Evolutionary conservation across 768 basidiomycete species (phyloP).

Genomic region (Suillus sp.): DNA sequence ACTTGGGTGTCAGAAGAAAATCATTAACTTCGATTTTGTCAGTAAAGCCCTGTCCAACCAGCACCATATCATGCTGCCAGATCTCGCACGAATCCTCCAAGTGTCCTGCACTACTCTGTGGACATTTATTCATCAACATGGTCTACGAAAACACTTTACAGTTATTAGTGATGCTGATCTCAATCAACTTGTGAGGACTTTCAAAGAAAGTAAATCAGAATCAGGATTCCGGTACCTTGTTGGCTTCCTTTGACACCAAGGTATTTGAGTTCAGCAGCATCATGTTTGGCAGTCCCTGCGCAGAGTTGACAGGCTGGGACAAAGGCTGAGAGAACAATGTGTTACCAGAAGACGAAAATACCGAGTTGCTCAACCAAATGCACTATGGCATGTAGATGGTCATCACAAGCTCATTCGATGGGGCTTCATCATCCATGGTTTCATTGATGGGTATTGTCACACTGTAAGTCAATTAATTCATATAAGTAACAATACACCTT

Average conservation of each 20-base stretch:
- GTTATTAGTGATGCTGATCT: no score
- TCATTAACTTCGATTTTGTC: constrained; percentile 13
- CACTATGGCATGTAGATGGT: constrained; percentile 22
- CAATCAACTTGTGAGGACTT: not conserved
- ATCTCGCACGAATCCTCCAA: not conserved
- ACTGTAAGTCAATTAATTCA: constrained; percentile 21
- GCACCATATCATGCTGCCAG: constrained; percentile 10
- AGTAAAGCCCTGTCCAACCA: constrained; percentile 12
- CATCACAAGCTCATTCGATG: constrained; percentile 41
- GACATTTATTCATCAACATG: not conserved
- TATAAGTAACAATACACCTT: not conserved
- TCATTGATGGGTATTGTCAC: constrained; percentile 42
- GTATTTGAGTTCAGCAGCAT: not conserved
- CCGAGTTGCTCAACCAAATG: constrained; percentile 20
- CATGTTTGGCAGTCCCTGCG: not conserved
- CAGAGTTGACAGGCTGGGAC: constrained; percentile 15
- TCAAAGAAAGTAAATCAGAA: not conserved
- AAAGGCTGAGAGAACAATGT: constrained; percentile 6
- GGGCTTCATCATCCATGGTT: constrained; percentile 39
- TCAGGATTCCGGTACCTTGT: not conserved
- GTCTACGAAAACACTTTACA: not conserved
- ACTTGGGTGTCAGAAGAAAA: constrained; percentile 13
- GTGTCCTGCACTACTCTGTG: not conserved
- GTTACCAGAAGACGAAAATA: constrained; percentile 16
- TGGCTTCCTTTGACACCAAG: not conserved